phyloP scores from a whole-genome alignment of 2,329 filamentous ascomycete species.

The Xylariaceae sp. region DNA sequence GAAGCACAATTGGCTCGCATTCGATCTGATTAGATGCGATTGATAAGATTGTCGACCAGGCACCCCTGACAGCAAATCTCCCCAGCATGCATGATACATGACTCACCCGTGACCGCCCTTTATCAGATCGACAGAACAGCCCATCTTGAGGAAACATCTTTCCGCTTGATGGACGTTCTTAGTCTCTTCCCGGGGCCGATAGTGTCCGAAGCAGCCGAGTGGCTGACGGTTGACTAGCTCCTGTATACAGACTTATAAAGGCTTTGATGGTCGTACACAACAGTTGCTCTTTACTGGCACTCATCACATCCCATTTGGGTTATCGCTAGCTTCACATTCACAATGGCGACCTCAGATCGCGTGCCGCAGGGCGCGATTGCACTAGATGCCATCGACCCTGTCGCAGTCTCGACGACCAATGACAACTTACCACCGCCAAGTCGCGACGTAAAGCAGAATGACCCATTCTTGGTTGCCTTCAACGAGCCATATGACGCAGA shows the following conservation, averaged over 20 bases:
- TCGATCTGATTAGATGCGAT: constrained; percentile 18
- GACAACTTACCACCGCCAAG: not conserved
- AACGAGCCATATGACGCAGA: constrained; percentile 22
- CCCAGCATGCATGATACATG: not conserved
- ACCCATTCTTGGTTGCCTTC: constrained; percentile 14
- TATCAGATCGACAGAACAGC: not conserved
- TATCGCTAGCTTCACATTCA: not conserved
- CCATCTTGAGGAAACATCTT: not conserved
- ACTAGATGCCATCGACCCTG: constrained; percentile 2
- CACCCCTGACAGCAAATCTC: not conserved
- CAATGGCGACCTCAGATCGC: not conserved
- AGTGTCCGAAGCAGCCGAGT: not conserved
- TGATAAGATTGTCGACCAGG: constrained; percentile 12
- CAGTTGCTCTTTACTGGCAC: no score
- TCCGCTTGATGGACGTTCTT: not conserved
- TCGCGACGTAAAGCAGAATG: constrained; percentile 5
- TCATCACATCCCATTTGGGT: no score
- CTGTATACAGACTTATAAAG: not conserved
- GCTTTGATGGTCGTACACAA: no score
- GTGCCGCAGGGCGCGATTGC: not conserved
- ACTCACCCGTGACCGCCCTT: not conserved
- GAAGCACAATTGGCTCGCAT: no score
- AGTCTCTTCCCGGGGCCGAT: not conserved
- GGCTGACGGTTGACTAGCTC: not conserved
- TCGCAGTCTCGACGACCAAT: not conserved